Base-by-base conservation (phyloP, 1,139 yeast genomes). In the Protomyces inundatus region DNA sequence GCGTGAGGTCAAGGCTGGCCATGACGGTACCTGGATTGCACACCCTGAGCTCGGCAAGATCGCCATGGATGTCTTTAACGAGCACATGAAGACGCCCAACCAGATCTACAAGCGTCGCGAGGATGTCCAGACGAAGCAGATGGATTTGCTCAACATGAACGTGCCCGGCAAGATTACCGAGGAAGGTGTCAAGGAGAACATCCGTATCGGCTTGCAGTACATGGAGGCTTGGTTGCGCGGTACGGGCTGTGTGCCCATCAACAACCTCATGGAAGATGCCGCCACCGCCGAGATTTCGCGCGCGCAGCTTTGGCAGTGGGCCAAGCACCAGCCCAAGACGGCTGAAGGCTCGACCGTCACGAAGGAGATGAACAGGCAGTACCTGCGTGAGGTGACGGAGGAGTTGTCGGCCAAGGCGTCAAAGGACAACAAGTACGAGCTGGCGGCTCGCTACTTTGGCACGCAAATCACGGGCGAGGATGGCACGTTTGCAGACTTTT, bases 211-310 rank as follows among this genome's bases (percentile, higher is more conserved):
- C 65, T 80, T 87, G 68, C 82, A 86, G 37, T 87, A 87, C 77
- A 85, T 86, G 77, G 93, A 86, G 78, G 91, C 91, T 52, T 87
- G 93, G 93, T 82, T 87, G 72, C 81, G 90, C 71, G 87, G 88
- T 66, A 77, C 84, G 69, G 93, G 93, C 33, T 85, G 90, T 78
- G 90, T 87, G 66, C 91, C 95, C 71, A 86, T 87, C 76, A 86
- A 87, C 79, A 85, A 82, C 75, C 80, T 87, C 77, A 87, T 87
- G 95, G 95, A 87, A 77, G 93, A 87, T 72, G 93, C 93, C 64
- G 93, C 93, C 58, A 87, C 93, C 66, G 93, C 93, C 64, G 95
- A 87, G 76, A 93, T 87, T 50, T 86, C 91, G 40, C 84, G 95
- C 75, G 83, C 89, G 50, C 90, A 86, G 77, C 81, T 87, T 71